Conservation (phyloP, 192 early-diverging fungal genomes). For the Coemansia aciculifera region DNA sequence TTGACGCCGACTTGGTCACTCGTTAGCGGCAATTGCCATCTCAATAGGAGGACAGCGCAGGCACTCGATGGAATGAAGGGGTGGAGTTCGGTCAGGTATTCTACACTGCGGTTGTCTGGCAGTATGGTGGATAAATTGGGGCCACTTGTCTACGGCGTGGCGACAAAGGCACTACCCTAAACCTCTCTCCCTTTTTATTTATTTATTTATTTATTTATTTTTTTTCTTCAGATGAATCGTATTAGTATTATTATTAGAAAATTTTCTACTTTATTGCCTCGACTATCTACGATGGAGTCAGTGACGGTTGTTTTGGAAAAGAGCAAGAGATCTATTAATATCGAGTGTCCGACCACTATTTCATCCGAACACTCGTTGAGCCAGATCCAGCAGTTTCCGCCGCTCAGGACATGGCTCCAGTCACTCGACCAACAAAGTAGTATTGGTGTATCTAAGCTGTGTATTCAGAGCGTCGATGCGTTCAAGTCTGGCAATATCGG, state of each 20-base stretch:
- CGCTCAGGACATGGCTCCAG: constrained; percentile 33
- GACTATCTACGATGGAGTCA: background rate
- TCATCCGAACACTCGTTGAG: background rate
- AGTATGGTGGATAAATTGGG: constrained; percentile 14
- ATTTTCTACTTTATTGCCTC: background rate
- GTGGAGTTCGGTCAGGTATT: constrained; percentile 26
- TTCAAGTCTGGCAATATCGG: constrained; percentile 67
- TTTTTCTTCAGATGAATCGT: background rate
- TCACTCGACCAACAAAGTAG: constrained; percentile 8
- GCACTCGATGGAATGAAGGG: constrained; percentile 19
- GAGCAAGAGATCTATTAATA: background rate
- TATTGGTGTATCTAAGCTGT: constrained; percentile 45
- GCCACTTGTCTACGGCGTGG: constrained; percentile 36
- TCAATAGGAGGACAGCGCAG: constrained; percentile 27
- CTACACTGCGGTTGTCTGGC: background rate
- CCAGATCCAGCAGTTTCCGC: constrained; percentile 32
- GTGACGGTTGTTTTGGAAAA: constrained; percentile 4
- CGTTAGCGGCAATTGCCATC: constrained; percentile 30
- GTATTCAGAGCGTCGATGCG: constrained; percentile 72
- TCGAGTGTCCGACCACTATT: constrained; percentile 18
- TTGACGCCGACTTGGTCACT: constrained; percentile 18
- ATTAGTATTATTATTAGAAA: background rate
- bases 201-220: background rate
- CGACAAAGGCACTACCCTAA: constrained; percentile 16
- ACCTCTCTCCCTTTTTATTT: background rate